Conservation (phyloP, 257 asterid species). For the Ajuga chamaepitys region DNA sequence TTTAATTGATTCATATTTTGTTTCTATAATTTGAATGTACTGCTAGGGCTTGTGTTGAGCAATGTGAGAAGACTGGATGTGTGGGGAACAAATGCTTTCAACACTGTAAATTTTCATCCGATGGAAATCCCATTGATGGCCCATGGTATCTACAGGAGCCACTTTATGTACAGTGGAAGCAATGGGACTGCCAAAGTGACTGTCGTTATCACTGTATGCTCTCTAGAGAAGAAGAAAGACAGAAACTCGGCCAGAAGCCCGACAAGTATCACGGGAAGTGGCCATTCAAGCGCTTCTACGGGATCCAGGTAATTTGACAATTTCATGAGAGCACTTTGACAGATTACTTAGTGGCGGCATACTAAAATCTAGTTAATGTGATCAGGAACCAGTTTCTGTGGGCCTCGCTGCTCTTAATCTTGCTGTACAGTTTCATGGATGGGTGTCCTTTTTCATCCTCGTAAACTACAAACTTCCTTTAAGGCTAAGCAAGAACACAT, state of each 20-base stretch:
- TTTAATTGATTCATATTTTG: slow-evolving; percentile 5
- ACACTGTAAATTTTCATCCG: slow-evolving; percentile 59
- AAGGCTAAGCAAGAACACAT: slow-evolving; percentile 55
- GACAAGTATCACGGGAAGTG: slow-evolving; percentile 78
- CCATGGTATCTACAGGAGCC: slow-evolving; percentile 90
- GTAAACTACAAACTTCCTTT: slow-evolving; percentile 68
- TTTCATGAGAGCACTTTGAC: not conserved
- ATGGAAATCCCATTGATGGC: slow-evolving; percentile 43
- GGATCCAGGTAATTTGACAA: slow-evolving; percentile 56
- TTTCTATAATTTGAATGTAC: slow-evolving; percentile 14
- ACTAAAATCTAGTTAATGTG: slow-evolving; percentile 5
- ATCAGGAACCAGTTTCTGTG: slow-evolving; percentile 84
- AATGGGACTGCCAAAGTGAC: slow-evolving; percentile 81
- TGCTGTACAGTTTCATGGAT: slow-evolving; percentile 79
- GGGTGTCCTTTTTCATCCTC: slow-evolving; percentile 77
- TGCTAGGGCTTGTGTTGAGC: slow-evolving; percentile 60
- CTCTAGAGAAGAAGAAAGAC: slow-evolving; percentile 64
- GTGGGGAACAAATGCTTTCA: slow-evolving; percentile 66
- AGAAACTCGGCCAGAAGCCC: slow-evolving; percentile 57
- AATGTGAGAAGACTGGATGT: slow-evolving; percentile 82
- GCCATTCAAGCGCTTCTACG: slow-evolving; percentile 68
- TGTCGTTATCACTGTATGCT: slow-evolving; percentile 77
- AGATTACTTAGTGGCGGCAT: not conserved
- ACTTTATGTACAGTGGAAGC: slow-evolving; percentile 71
- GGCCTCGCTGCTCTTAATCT: slow-evolving; percentile 78